Evolutionary conservation across 2,329 filamentous ascomycete genomes (phyloP), one percentile per base, ranked within the genome.

Genomic region (Botrytis byssoidea): DNA sequence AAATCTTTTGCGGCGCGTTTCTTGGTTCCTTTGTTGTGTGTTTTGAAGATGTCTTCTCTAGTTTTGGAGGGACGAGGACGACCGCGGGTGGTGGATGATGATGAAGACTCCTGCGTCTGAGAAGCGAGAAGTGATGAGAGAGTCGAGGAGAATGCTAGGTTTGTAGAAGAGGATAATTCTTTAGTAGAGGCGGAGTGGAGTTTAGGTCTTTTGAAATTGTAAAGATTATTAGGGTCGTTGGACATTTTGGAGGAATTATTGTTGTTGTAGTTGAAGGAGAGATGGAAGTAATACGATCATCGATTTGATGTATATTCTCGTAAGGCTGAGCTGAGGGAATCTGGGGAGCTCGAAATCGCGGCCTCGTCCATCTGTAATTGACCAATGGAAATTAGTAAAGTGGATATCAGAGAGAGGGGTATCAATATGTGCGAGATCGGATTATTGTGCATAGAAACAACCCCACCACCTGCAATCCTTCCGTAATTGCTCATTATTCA

Each of bases 61-160:
- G 84, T 84, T 74, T 86, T 87, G 16, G 84, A 85, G 8, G 88
- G 83, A 51, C 88, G 86, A 3, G 87, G 79, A 46, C 91, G 87
- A 51, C 85, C 87, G 9, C 81, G 64, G n/a, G 83, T 81, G 10
- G 84, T 78, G 25, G 83, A 77, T 82, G 75, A 70, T n/a, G 84
- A 75, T 37, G 76, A 76, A 74, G 51, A 57, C 7, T 57, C 51
- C 14, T 29, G 51, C 29, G 82, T 83, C n/a, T 84, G 82, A n/a
- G 84, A 82, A 71, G 91, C 86, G 83, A 98, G 93, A 72, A 98
- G 89, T 64, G 91, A 93, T 78, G 92, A 92, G 76, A 98, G 89
- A 77, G 96, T 93, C 18, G 93, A 93, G n/a, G 92, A 90, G 84
- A 99, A 98, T 81, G 94, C 90, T 72, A 97, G 89, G 63, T 90